Evolutionary conservation across 2,329 filamentous ascomycete species (phyloP), one percentile per base, ranked within the genome.

Genomic region (Ilyonectria robusta): DNA sequence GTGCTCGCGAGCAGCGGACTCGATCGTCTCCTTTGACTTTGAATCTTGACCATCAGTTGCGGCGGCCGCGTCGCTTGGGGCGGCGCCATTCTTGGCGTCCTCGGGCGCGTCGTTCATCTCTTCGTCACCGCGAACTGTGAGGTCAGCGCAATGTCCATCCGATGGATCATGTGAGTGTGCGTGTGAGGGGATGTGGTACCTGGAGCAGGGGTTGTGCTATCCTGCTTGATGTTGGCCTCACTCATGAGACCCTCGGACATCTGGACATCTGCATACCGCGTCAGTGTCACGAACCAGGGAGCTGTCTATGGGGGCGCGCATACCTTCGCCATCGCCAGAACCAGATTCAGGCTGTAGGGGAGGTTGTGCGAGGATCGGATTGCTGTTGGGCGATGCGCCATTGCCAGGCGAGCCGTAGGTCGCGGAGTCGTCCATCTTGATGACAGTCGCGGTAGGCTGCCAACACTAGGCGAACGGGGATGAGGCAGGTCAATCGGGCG

Each of bases 1-100:
- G 77, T 98, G 95, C 74, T 95, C 93, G 71, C 95, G 93, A 58
- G 96, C 97, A 4, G 94, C 92, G 48, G 93, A 91, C 83, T 98
- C 95, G 63, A 95, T 85, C 4, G 89, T 89, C 61, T 94, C 89
- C 82, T 97, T 98, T 47, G 92, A 90, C 79, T 95, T 93, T 81
- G 76, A 86, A 77, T 85, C 90, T 64, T 87, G 87, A 15, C 82
- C 83, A 4, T 84, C 81, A 17, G 84, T 83, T 48, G 88, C 88
- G 42, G 82, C 78, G 33, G 82, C 79, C 15, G 83, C 84, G 40
- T 85, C 86, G n/a, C 81, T 82, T 15, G 82, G 81, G 46, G 79
- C 82, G 67, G 77, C 80, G 23, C 82, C 81, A 46, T 87, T 82
- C 71, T 89, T 88, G 19, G 83, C 78, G n/a, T 86, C 84, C 51